Evolutionary conservation across 139 green algal genomes (phyloP).

Genomic region (Edaphochlamys debaryana): DNA sequence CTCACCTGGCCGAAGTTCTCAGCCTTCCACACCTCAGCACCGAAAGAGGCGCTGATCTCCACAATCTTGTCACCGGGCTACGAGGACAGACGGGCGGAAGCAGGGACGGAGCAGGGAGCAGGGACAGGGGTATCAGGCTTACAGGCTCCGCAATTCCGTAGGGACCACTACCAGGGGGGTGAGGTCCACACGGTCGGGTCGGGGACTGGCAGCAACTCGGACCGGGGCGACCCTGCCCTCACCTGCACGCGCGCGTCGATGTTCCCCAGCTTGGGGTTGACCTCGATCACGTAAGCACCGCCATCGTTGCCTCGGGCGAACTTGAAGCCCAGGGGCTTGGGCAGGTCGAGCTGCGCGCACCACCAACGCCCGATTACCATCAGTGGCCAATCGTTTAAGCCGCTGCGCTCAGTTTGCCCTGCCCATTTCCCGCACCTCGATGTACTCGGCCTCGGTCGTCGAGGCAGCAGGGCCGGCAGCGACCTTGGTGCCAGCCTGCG

Average conservation of each 20-base stretch:
- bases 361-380: too few species aligned
- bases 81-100: not conserved
- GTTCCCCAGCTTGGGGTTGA: slow-evolving; percentile 76
- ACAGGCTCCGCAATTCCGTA: too few species aligned
- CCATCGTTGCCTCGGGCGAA: slow-evolving; percentile 93
- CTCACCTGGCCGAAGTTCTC: slow-evolving; percentile 88
- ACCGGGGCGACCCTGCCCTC: too few species aligned
- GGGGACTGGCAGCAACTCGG: too few species aligned
- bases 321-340: slow-evolving; percentile 93
- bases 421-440: slow-evolving; percentile 42
- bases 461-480: not conserved
- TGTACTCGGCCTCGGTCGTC: slow-evolving; percentile 30
- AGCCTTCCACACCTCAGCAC: slow-evolving; percentile 93
- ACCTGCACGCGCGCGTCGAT: slow-evolving; percentile 77
- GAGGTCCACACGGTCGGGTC: too few species aligned
- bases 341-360: slow-evolving; percentile 79
- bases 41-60: slow-evolving; percentile 92
- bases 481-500: slow-evolving; percentile 29
- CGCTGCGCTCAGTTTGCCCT: too few species aligned
- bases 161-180: too few species aligned
- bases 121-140: too few species aligned
- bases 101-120: not conserved
- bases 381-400: too few species aligned
- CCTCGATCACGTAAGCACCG: slow-evolving; percentile 82
- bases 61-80: slow-evolving; percentile 94